Evolutionary conservation across 257 asterid species (phyloP).

Genomic region (Eustoma russellianum): DNA sequence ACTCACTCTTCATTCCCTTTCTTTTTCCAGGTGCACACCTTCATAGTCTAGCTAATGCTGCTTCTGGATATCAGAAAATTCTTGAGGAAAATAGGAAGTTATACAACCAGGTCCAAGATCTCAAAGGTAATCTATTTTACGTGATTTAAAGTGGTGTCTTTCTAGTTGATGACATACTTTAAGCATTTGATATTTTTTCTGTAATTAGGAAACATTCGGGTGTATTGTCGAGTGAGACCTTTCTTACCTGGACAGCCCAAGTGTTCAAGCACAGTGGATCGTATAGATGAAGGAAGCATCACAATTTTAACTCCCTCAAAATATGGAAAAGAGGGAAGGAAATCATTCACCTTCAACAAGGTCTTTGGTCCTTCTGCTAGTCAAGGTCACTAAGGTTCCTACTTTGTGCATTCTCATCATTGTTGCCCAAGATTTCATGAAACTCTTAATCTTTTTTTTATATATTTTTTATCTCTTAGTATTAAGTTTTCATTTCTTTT

Average conservation of each 20-base stretch:
- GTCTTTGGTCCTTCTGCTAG: slow-evolving; percentile 71
- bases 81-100: slow-evolving; percentile 77
- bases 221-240: slow-evolving; percentile 84
- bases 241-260: slow-evolving; percentile 44
- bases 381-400: slow-evolving; percentile 62
- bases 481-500: slow-evolving; percentile 6
- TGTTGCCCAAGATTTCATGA: slow-evolving; percentile 4
- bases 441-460: slow-evolving; percentile 8
- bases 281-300: slow-evolving; percentile 47
- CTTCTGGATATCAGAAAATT: slow-evolving; percentile 74
- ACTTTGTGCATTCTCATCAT: slow-evolving; percentile 12
- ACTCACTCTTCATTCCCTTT: slow-evolving; percentile 5
- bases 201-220: slow-evolving; percentile 71
- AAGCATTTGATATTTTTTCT: slow-evolving; percentile 6
- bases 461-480: slow-evolving; percentile 4
- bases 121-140: slow-evolving; percentile 50
- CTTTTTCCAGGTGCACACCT: slow-evolving; percentile 53
- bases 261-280: slow-evolving; percentile 42
- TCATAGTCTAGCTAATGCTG: slow-evolving; percentile 47
- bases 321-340: slow-evolving; percentile 58
- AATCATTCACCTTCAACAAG: slow-evolving; percentile 66
- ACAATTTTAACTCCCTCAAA: slow-evolving; percentile 50
- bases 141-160: background rate
- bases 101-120: slow-evolving; percentile 91
- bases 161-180: background rate